Base-by-base conservation (phyloP, 352 stramenopile species). In the Globisporangium solare region DNA sequence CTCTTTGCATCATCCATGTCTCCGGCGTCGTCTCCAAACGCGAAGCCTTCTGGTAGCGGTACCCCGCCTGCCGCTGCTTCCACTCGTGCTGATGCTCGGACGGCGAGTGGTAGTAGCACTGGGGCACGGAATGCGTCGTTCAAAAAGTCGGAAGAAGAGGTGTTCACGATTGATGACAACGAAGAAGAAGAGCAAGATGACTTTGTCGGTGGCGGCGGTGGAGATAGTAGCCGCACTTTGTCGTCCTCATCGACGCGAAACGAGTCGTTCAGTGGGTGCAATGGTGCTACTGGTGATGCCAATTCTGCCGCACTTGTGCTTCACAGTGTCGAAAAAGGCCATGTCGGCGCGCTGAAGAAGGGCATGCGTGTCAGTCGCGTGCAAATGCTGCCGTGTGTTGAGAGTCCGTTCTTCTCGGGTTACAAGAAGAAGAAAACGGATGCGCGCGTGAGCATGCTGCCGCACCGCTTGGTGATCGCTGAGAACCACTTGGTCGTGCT, bases 141-240 rank as follows among this genome's bases (percentile, higher is more conserved):
- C 56, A 71, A 83, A 47, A 64, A 68, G 32, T 76, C 76, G 3
- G 77, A 82, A n/a, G 83, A 92, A 21, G 83, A 89, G 32, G 82
- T 92, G 40, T 92, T 92, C 55, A 86, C 80, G 14, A 92, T 92
- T 54, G 83, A 92, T 64, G 83, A 91, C 45, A 79, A 92, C 15
- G 75, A 89, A 21, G 82, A 81, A 58, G 67, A 35, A 35, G 27
- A 35, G 27, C 27, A 88, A 31, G 76, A 84, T 41, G 73, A 80
- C 45, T 76, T 72, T 58, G 63, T 79, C n/a, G 67, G 68, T 7
- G 60, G 66, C 6, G 47, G 40, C 1, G 51, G 54, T 20, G 35
- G 60, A 3, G 24, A 41, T 12, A 72, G 65, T 18, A 77, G 74
- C n/a, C 70, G 72, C 27, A 70, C 68, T 17, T 77, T 72, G 31